Percentiles rank a stretch among this genome's conserved stretches.
These are phyloP conservation scores for Scedosporium apiospermum DNA, from an alignment of 2,329 filamentous ascomycete species.

Conservation along the genomic window DNA sequence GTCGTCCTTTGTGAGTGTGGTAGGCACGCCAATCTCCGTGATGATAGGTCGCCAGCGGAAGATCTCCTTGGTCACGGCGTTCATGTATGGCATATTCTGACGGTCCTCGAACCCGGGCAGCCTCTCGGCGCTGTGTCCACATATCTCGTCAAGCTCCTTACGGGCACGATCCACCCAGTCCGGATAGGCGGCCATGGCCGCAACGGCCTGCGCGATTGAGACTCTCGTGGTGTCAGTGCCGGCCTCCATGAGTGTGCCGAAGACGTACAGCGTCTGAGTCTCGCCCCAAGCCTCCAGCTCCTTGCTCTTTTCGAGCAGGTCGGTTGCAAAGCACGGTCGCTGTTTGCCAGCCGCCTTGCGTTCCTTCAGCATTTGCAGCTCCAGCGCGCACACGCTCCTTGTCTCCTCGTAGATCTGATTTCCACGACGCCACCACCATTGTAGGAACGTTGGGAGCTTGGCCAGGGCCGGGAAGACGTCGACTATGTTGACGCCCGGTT, in stretches of 20 bases:
- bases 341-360: slow-evolving; percentile 27
- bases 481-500: slow-evolving; percentile 17
- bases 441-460: slow-evolving; percentile 21
- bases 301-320: not conserved
- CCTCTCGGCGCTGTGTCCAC: slow-evolving; percentile 23
- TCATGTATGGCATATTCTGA: slow-evolving; percentile 28
- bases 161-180: slow-evolving; percentile 24
- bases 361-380: slow-evolving; percentile 18
- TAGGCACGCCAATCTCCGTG: slow-evolving; percentile 27
- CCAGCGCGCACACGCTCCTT: slow-evolving; percentile 19
- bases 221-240: slow-evolving; percentile 33
- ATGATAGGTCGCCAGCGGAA: slow-evolving; percentile 35
- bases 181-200: slow-evolving; percentile 20
- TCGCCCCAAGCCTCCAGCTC: not conserved
- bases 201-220: slow-evolving; percentile 19
- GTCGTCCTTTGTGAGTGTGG: slow-evolving; percentile 29
- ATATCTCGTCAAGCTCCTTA: slow-evolving; percentile 32
- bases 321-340: slow-evolving; percentile 1
- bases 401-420: slow-evolving; percentile 2
- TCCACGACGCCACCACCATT: slow-evolving; percentile 21
- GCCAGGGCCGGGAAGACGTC: slow-evolving; percentile 27
- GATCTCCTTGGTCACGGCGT: slow-evolving; percentile 34
- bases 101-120: slow-evolving; percentile 31
- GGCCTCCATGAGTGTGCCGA: slow-evolving; percentile 25
- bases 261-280: not conserved